A percentile compares a stretch with the other conserved stretches of the same genome.
Evolutionary conservation across 441 rosid species (phyloP).

Genomic region (Croton setiger): DNA sequence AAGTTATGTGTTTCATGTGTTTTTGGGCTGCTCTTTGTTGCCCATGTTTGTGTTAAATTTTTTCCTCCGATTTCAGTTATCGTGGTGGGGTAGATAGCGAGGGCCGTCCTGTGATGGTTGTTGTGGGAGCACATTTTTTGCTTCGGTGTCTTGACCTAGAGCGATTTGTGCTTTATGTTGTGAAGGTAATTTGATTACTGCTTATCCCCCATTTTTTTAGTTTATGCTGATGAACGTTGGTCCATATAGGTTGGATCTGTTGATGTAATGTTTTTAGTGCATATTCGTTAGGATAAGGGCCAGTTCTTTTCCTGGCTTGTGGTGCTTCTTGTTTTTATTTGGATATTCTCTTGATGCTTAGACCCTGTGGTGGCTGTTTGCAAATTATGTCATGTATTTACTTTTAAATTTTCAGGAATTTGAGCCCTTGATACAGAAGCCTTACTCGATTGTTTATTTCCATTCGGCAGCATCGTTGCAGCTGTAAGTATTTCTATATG

Average conservation of each 20-base stretch:
- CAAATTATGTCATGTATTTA: slow-evolving; percentile 17
- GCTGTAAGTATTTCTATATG: slow-evolving; percentile 56
- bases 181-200: slow-evolving; percentile 52
- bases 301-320: neutral
- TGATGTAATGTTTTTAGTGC: neutral
- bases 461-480: slow-evolving; percentile 97
- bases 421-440: slow-evolving; percentile 92
- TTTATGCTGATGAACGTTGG: slow-evolving; percentile 1
- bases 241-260: neutral
- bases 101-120: slow-evolving; percentile 95
- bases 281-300: slow-evolving; percentile 9
- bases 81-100: slow-evolving; percentile 98
- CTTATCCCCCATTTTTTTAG: neutral
- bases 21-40: slow-evolving; percentile 16
- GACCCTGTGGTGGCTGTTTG: slow-evolving; percentile 13
- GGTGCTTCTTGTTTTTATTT: slow-evolving; percentile 1
- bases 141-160: slow-evolving; percentile 93
- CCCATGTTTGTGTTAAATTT: slow-evolving; percentile 18
- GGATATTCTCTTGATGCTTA: neutral
- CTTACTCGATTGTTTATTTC: slow-evolving; percentile 87
- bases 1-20: slow-evolving; percentile 7
- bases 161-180: slow-evolving; percentile 75
- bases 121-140: slow-evolving; percentile 98
- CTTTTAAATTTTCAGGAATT: slow-evolving; percentile 68
- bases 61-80: slow-evolving; percentile 54